phyloP scores from a whole-genome alignment of 495 filamentous ascomycete genomes.

The Aspergillus sparsus region DNA sequence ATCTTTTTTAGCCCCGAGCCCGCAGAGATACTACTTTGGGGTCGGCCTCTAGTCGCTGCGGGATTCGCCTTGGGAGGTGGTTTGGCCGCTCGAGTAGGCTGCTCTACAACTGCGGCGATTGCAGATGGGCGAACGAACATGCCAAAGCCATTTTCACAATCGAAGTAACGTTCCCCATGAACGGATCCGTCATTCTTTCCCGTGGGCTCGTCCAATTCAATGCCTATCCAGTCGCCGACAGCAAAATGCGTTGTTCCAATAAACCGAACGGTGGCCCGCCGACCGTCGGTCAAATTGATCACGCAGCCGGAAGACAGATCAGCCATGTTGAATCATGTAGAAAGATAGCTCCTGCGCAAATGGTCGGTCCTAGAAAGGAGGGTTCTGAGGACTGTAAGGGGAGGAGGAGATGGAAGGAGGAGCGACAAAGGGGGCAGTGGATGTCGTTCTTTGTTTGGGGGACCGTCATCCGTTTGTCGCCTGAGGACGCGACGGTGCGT shows the following conservation, averaged over 20 bases:
- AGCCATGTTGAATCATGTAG: slow-evolving; percentile 34
- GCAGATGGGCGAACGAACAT: slow-evolving; percentile 82
- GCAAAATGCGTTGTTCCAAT: slow-evolving; percentile 78
- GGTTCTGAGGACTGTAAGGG: slow-evolving; percentile 5
- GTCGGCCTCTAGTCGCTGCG: slow-evolving; percentile 32
- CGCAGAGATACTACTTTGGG: slow-evolving; percentile 35
- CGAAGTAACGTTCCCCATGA: slow-evolving; percentile 86
- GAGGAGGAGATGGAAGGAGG: slow-evolving; percentile 8
- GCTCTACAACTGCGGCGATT: slow-evolving; percentile 58
- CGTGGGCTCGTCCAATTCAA: slow-evolving; percentile 78
- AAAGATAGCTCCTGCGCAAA: slow-evolving; percentile 17
- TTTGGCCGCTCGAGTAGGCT: slow-evolving; percentile 50
- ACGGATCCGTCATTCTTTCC: slow-evolving; percentile 97
- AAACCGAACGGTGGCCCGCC: slow-evolving; percentile 74
- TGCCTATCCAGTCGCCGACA: slow-evolving; percentile 81
- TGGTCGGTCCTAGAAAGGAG: slow-evolving; percentile 1
- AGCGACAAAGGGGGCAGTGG: slow-evolving; percentile 17
- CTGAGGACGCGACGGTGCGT: slow-evolving; percentile 25
- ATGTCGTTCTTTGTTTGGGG: slow-evolving; percentile 26
- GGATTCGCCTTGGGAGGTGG: slow-evolving; percentile 24
- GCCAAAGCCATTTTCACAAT: slow-evolving; percentile 74
- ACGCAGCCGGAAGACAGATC: slow-evolving; percentile 53
- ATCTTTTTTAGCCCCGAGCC: slow-evolving; percentile 36
- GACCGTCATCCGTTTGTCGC: slow-evolving; percentile 17
- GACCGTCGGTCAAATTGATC: slow-evolving; percentile 74